These are phyloP conservation scores for Fusarium compactum DNA, from an alignment of 2,329 filamentous ascomycete species.

Conservation along the genomic window DNA sequence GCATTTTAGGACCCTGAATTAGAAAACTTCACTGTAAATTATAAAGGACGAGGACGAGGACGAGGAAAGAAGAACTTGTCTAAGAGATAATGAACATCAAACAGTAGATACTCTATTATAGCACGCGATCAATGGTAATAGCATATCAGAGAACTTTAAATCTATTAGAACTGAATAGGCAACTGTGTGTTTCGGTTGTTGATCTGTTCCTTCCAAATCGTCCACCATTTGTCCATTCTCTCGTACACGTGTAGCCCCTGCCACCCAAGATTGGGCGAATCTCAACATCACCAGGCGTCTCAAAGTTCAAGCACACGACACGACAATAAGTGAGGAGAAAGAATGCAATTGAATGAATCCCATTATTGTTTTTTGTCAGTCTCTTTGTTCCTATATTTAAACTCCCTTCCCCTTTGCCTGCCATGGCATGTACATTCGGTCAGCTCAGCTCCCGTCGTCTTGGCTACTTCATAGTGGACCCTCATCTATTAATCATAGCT, in stretches of 20 bases:
- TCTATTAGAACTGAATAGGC: neutral
- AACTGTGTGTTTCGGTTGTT: neutral
- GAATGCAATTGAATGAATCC: neutral
- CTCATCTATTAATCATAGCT: conserved; percentile 27
- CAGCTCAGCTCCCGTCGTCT: conserved; percentile 6
- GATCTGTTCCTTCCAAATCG: conserved; percentile 4
- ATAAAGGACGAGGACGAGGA: neutral
- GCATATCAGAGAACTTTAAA: neutral
- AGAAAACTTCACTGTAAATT: neutral
- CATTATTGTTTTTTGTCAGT: neutral
- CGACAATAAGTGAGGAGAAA: conserved; percentile 20
- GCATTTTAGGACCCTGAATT: conserved; percentile 27
- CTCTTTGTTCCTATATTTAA: conserved; percentile 9
- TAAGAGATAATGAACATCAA: neutral
- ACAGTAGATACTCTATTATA: neutral
- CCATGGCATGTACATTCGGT: neutral
- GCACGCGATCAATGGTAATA: neutral
- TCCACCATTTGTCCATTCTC: conserved; percentile 23
- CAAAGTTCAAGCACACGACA: conserved; percentile 35
- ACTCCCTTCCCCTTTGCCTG: conserved; percentile 6
- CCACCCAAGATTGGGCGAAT: conserved; percentile 43
- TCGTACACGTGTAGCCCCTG: conserved; percentile 44
- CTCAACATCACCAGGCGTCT: conserved; percentile 32
- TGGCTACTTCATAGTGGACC: conserved; percentile 34
- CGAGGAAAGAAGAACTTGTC: neutral